Base-by-base conservation (phyloP, 495 filamentous ascomycete genomes). In the Lasiosphaeria hispida region DNA sequence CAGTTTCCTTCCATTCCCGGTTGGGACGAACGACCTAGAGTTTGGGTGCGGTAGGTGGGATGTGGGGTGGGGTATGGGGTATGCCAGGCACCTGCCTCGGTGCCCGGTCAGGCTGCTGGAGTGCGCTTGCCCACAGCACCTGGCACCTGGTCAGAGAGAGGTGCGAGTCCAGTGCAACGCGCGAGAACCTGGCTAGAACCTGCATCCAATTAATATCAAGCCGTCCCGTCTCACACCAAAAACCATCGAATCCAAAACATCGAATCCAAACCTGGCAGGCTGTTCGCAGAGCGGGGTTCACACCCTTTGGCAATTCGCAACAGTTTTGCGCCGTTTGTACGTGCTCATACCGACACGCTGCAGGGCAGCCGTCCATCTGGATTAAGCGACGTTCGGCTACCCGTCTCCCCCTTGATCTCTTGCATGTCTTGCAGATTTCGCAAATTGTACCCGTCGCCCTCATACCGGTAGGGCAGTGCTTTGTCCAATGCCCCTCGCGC, bases 121-220 rank as follows among this genome's bases (percentile, higher is more conserved):
- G 23, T 30, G 23, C 23, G 23, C 23, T 5, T 30, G 23, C 23
- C 23, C 23, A 30, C 23, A 30, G 23, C 23, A 30, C 23, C 23
- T 45, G 43, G 43, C 18, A 30, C 50, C 37, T 51, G 48, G 48
- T 19, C 52, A 39, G 30, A 18, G 37, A 39, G 30, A 18, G 37
- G 47, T 48, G 55, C 19, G 42, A 37, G 18, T 43, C 7, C 8
- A 41, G 13, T 23, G 33, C 13, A 9, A 13, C 14, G 34, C n/a
- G 49, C 34, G 15, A 19, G 33, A 37, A 30, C 40, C 44, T n/a
- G 40, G 39, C 18, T 14, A 51, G 52, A 40, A 23, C 11, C 39
- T 59, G 51, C 51, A 52, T 34, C 53, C 61, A 60, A 53, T 63
- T 60, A 63, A 63, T 63, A 56, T 63, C 58, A 34, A 57, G 57